Base-by-base conservation (phyloP, 2,329 filamentous ascomycete genomes). In the Rhinocladiella mackenziei region DNA sequence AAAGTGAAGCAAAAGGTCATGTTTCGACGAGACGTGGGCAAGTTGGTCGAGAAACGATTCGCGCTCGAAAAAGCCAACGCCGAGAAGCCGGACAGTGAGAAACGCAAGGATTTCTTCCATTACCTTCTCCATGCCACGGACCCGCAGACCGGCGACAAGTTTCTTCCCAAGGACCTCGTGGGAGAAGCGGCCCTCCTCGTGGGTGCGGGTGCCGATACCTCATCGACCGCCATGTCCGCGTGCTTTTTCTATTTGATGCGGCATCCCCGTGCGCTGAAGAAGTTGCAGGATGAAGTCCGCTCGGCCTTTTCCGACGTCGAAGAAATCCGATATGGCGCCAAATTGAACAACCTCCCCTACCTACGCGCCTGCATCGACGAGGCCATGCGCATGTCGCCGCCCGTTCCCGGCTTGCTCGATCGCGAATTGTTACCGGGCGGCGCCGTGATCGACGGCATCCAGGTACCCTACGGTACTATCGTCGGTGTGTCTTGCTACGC, bases 91-190 rank as follows among this genome's bases (percentile, higher is more conserved):
- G 71, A 49, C n/a, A 65, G 64, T 1, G 64, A 63, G 25, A 15
- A 43, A 36, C 58, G 65, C 14, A 69, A 69, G 38, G 72, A 74
- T 54, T 70, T 74, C 55, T 70, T 71, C 59, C 65, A 70, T 58
- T 62, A 75, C 60, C 62, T 72, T 4, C 58, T 71, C 33, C 63
- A 71, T 43, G 67, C 71, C 39, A 66, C 68, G 55, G 66, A 76
- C 55, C 65, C 68, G 1, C 62, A 72, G 49, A 70, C 69, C 11
- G 64, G 68, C 46, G 56, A 66, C 13, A 33, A 15, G 23, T 53
- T 50, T 33, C 8, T 13, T 13, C 39, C 47, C 10, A 19, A 25
- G 18, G 50, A 53, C 14, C 35, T 53, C 9, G 32, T 53, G 1
- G 50, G 43, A 3, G 48, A 56, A 32, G 34, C 32, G 9, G 37